Evolutionary conservation across 805 yeast genomes (phyloP).

Genomic region (Suhomyces vadensis): DNA sequence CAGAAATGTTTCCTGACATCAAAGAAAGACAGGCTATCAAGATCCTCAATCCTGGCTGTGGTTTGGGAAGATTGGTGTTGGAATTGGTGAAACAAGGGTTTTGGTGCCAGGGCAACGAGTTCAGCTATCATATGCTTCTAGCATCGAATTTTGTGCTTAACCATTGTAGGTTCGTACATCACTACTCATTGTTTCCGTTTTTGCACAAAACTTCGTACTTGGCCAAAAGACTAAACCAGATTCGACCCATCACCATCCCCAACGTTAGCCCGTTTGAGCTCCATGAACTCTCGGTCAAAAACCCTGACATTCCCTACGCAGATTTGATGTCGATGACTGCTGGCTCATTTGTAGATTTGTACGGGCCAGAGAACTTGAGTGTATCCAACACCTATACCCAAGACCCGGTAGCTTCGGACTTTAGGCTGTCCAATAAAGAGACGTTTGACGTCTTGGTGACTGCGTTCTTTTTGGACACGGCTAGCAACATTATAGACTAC

Average conservation of each 20-base stretch:
- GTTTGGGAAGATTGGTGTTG: constrained; percentile 58
- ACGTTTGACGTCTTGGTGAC: constrained; percentile 52
- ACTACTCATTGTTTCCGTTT: constrained; percentile 51
- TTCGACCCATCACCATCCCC: constrained; percentile 54
- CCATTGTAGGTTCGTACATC: constrained; percentile 39
- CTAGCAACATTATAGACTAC: constrained; percentile 59
- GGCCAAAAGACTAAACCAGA: constrained; percentile 45
- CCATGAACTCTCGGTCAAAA: constrained; percentile 24
- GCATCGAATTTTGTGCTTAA: constrained; percentile 57
- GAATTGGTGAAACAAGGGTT: constrained; percentile 59
- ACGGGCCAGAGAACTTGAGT: constrained; percentile 50
- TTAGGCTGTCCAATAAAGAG: constrained; percentile 40
- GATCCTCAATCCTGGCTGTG: constrained; percentile 64
- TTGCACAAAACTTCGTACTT: constrained; percentile 54
- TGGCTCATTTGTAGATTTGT: constrained; percentile 69
- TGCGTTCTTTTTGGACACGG: constrained; percentile 65
- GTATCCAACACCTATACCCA: constrained; percentile 36
- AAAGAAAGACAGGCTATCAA: constrained; percentile 37
- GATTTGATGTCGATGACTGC: constrained; percentile 70
- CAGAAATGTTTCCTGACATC: constrained; percentile 37
- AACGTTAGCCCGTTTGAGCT: constrained; percentile 49
- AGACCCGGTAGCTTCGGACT: constrained; percentile 41
- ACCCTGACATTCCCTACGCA: constrained; percentile 44
- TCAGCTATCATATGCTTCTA: constrained; percentile 63
- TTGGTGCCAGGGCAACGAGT: constrained; percentile 66